These are phyloP conservation scores for Fimicolochytrium jonesii DNA, from an alignment of 192 early-diverging fungal species.

Conservation along the genomic window DNA sequence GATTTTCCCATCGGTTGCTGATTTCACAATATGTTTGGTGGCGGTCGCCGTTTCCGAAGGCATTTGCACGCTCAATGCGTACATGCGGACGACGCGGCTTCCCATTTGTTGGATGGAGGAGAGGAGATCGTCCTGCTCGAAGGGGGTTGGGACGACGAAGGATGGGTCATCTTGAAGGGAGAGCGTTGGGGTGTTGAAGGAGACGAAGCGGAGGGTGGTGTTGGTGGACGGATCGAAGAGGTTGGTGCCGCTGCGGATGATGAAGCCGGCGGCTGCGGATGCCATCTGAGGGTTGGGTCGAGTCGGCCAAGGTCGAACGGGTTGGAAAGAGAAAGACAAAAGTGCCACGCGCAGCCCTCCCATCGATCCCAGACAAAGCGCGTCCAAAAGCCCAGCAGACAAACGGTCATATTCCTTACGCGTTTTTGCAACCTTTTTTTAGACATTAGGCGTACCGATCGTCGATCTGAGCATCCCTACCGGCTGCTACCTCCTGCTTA, in stretches of 20 bases:
- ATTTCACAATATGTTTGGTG: conserved; percentile 1
- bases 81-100: conserved; percentile 21
- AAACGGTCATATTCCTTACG: too few relatives aligned
- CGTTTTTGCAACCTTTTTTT: too few relatives aligned
- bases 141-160: conserved; percentile 2
- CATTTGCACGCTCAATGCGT: conserved; percentile 16
- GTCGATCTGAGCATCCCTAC: too few relatives aligned
- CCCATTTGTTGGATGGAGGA: conserved; percentile 22
- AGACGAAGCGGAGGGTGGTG: conserved; percentile 17
- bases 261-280: too few relatives aligned
- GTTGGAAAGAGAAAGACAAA: too few relatives aligned
- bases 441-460: too few relatives aligned
- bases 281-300: too few relatives aligned
- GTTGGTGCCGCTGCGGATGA: conserved; percentile 1
- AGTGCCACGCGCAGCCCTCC: too few relatives aligned
- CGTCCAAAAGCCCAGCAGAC: too few relatives aligned
- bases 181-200: conserved; percentile 32
- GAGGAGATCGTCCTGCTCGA: conserved; percentile 28
- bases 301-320: too few relatives aligned
- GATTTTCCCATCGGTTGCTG: neutral
- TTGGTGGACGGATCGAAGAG: neutral
- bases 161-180: conserved; percentile 19
- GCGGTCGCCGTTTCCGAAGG: neutral
- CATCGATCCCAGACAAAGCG: too few relatives aligned
- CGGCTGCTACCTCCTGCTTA: too few relatives aligned